Base-by-base conservation (phyloP, 192 early-diverging fungal genomes). In the Coemansia sp. region DNA sequence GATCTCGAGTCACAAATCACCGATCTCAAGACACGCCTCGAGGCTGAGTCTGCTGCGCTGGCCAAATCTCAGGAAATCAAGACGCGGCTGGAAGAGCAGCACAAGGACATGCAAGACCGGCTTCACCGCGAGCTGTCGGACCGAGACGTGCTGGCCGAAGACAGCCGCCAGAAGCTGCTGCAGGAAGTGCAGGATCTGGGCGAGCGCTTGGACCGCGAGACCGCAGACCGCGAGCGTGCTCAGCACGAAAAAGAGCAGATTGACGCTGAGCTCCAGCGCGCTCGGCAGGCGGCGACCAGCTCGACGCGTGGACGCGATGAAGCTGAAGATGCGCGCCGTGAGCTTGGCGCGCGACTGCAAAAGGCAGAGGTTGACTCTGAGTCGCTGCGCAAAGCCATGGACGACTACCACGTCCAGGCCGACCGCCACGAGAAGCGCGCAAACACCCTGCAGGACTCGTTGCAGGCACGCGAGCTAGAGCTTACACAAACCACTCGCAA, bases 111-210 rank as follows among this genome's bases (percentile, higher is more conserved):
- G 39, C 87, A 90, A 50, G 85, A 84, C 50, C 85, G 84, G 59
- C 66, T 87, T 41, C 89, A 90, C 57, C 66, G 69, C 3, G 85
- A 88, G 67, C 73, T 85, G 63, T 68, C 71, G 32, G 83, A 76
- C 32, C 91, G 89, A 66, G 93, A 93, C 17, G 57, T 77, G 12
- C 84, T 90, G 78, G 84, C 88, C 19, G 92, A 95, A 64, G 89
- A 92, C 15, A 72, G 83, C n/a, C 87, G 88, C 41, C 84, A 87
- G 66, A 76, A 89, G 55, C 81, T 88, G 24, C 66, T 85, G 29
- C 50, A 65, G 2, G 87, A 89, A 69, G 76, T 89, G 37, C 75
- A 85, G 49, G 71, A 63, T 4, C 71, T 87, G 5, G 88, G 88
- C 62, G 81, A 82, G 48, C 81, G 79, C 39, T 73, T 88, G 51